Conservation (phyloP, 345 rosid species). For the Acer negundo region DNA sequence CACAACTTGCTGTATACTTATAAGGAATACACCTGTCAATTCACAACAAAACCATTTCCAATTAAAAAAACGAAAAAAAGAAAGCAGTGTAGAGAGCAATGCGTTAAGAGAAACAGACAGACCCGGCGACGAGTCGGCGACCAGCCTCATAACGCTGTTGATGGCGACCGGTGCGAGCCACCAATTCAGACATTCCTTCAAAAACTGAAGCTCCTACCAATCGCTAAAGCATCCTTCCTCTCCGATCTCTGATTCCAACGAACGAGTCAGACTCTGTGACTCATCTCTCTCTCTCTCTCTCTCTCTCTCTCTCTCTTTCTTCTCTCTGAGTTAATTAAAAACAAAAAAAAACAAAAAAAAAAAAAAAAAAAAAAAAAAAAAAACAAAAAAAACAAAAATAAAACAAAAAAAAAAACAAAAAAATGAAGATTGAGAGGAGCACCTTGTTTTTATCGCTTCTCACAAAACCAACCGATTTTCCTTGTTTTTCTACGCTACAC, state of each 20-base stretch:
- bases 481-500: background rate
- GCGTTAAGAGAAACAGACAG: slow-evolving; percentile 1
- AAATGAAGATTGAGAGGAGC: background rate
- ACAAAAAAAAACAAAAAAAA: too few species aligned
- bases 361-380: background rate
- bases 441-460: background rate
- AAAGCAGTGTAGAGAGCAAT: background rate
- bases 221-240: too few species aligned
- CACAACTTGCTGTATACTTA: slow-evolving; percentile 35
- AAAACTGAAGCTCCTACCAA: too few species aligned
- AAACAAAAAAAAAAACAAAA: background rate
- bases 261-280: too few species aligned
- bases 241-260: background rate
- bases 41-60: background rate
- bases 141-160: slow-evolving; percentile 43
- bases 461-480: background rate
- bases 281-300: too few species aligned
- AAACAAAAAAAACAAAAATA: background rate
- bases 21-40: slow-evolving; percentile 51
- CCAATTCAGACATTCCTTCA: slow-evolving; percentile 38
- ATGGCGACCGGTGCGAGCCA: slow-evolving; percentile 55
- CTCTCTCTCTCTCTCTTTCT: too few species aligned
- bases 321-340: too few species aligned
- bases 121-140: slow-evolving; percentile 55
- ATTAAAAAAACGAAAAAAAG: background rate